A percentile compares a stretch with the other conserved stretches of the same genome.
Conservation (phyloP, 2,329 filamentous ascomycete genomes). For the Penicillium sumatraense region DNA sequence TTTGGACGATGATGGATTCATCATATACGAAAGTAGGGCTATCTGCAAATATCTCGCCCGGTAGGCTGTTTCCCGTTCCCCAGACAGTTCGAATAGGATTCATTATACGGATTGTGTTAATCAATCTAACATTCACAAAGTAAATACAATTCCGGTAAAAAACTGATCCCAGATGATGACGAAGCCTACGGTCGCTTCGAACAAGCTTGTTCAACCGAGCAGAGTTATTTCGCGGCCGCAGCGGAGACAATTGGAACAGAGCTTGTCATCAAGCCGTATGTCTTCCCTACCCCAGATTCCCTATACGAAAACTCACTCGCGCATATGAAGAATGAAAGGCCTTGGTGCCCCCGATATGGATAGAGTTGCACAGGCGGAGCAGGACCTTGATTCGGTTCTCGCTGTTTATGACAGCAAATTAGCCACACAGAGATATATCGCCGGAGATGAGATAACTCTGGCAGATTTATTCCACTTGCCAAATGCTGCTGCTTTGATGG, state of each 20-base stretch:
- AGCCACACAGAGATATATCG: constrained; percentile 25
- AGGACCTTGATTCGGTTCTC: not conserved
- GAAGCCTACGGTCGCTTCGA: constrained; percentile 7
- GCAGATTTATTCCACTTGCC: constrained; percentile 20
- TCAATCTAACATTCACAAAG: not conserved
- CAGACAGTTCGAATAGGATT: not conserved
- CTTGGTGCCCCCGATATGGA: not conserved
- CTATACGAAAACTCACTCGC: not conserved
- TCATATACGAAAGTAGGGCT: constrained; percentile 33
- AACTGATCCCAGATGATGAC: not conserved
- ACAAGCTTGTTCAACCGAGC: constrained; percentile 33
- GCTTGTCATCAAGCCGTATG: constrained; percentile 19
- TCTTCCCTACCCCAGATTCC: not conserved
- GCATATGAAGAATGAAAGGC: not conserved
- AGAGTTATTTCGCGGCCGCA: constrained; percentile 27
- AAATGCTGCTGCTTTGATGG: not conserved
- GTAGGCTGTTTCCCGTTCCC: constrained; percentile 21
- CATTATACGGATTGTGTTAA: not conserved
- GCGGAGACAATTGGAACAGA: constrained; percentile 18
- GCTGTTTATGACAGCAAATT: constrained; percentile 22
- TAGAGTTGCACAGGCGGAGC: not conserved
- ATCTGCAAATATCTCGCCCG: constrained; percentile 37
- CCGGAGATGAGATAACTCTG: constrained; percentile 21
- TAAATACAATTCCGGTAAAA: not conserved
- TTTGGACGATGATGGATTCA: constrained; percentile 36